Evolutionary conservation across 768 basidiomycete genomes (phyloP), one percentile per base, ranked within the genome.

Genomic region (Gyrodon lividus): DNA sequence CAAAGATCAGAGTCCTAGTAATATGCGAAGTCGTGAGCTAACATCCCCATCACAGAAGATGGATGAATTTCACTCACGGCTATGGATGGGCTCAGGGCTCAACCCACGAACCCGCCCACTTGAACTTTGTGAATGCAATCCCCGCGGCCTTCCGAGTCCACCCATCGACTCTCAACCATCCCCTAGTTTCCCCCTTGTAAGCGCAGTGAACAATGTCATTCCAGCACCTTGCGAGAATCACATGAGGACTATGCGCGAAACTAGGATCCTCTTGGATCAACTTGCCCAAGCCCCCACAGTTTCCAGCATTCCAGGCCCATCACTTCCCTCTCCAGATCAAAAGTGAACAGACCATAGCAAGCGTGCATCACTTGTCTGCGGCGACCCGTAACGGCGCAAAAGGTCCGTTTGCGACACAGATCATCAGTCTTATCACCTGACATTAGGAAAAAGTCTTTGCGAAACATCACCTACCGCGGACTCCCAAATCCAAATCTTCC

Each of bases 181-280:
- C 43, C 43, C 52, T 17, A 30, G 33, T 17, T 43, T 47, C 13
- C 37, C 46, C 16, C 41, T 46, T 3, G 34, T 38, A 46, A 93
- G 71, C 7, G 83, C 89, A 3, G 82, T 81, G 37, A 92, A 70
- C 5, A 90, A 70, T 13, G 82, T 75, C 75, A 93, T 84, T 20
- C 84, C 81, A 39, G 75, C 87, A 37, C 89, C 91, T 66, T 94
- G 90, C 52, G 82, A 86, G 73, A 92, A 94, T 4, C 91, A 92
- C 26, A 88, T 89, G 20, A 95, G 70, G 28, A 94, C 77, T 59
- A 93, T 86, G 50, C 86, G 79, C 46, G 75, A 73, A 20, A 86
- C 71, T 17, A 80, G 74, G 45, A 84, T 81, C n/a, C 86, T 75
- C 72, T 6, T 78, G 73, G 60, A 97, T 83, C 57, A 95, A 71